A percentile compares a stretch with the other conserved stretches of the same genome.
phyloP scores from a whole-genome alignment of 73 alveolate species.

The Loxodes magnus region DNA sequence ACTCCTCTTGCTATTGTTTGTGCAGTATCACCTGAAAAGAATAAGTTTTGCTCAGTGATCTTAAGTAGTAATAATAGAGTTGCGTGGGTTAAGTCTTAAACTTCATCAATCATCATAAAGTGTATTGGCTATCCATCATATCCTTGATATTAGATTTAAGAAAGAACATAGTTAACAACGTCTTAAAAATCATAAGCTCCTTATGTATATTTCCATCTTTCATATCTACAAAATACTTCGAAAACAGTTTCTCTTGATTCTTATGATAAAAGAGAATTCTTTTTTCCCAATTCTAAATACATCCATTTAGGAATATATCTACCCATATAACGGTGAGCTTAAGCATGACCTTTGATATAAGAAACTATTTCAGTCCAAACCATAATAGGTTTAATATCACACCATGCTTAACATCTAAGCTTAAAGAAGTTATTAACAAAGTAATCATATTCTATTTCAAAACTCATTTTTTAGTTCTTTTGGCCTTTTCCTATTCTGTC shows the following conservation, averaged over 20 bases:
- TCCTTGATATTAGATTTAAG: conserved; percentile 8
- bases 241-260: conserved; percentile 19
- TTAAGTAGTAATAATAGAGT: conserved; percentile 20
- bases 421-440: conserved; percentile 17
- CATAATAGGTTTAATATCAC: background rate
- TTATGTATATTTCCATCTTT: conserved; percentile 34
- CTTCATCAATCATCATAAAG: conserved; percentile 56
- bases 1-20: conserved; percentile 71
- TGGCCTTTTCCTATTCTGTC: background rate
- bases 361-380: conserved; percentile 58
- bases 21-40: conserved; percentile 71
- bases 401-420: background rate
- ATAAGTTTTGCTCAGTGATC: conserved; percentile 26
- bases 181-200: conserved; percentile 44
- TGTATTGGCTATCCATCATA: conserved; percentile 23
- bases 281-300: background rate
- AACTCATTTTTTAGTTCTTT: background rate
- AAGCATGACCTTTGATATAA: conserved; percentile 36
- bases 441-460: conserved; percentile 25
- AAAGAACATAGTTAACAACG: conserved; percentile 36
- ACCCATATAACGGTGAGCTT: background rate
- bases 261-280: background rate
- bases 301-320: background rate
- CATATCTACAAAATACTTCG: conserved; percentile 31
- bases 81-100: conserved; percentile 49